phyloP scores from a whole-genome alignment of 176 grass and related monocot genomes.

The Oryza glaberrima region DNA sequence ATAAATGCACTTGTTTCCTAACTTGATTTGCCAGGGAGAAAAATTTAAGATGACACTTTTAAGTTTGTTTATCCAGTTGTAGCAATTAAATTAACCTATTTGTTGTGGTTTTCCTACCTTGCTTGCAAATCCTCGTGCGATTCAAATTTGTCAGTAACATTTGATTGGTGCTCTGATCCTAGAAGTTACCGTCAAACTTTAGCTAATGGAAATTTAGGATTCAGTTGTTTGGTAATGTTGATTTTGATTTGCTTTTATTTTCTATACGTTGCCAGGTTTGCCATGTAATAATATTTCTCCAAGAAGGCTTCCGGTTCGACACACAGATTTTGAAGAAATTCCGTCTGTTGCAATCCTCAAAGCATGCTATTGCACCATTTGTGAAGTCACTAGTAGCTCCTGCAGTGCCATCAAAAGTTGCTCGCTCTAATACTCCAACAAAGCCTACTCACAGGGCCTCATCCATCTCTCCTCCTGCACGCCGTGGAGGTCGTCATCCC shows the following conservation, averaged over 20 bases:
- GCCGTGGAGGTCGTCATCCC: constrained; percentile 59
- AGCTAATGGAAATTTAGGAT: not conserved
- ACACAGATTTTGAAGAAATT: constrained; percentile 80
- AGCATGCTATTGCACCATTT: constrained; percentile 78
- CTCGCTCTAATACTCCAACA: constrained; percentile 41
- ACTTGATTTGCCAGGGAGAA: not conserved
- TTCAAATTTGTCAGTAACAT: not conserved
- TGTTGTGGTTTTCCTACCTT: not conserved
- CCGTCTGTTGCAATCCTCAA: constrained; percentile 79
- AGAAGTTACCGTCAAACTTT: not conserved
- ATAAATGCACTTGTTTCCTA: not conserved
- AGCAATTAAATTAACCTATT: not conserved
- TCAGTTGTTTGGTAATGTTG: constrained; percentile 34
- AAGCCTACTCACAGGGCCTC: constrained; percentile 45
- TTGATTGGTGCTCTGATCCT: not conserved
- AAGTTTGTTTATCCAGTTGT: not conserved
- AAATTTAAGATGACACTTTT: not conserved
- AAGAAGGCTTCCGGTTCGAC: constrained; percentile 69
- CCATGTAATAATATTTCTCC: constrained; percentile 90
- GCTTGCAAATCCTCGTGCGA: not conserved
- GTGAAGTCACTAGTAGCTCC: constrained; percentile 54
- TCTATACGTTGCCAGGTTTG: constrained; percentile 64
- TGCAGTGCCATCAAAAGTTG: constrained; percentile 45
- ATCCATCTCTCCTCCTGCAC: constrained; percentile 57
- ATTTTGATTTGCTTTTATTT: constrained; percentile 10